phyloP scores from a whole-genome alignment of 208 protist genomes.

The Acanthamoeba culbertsoni region DNA sequence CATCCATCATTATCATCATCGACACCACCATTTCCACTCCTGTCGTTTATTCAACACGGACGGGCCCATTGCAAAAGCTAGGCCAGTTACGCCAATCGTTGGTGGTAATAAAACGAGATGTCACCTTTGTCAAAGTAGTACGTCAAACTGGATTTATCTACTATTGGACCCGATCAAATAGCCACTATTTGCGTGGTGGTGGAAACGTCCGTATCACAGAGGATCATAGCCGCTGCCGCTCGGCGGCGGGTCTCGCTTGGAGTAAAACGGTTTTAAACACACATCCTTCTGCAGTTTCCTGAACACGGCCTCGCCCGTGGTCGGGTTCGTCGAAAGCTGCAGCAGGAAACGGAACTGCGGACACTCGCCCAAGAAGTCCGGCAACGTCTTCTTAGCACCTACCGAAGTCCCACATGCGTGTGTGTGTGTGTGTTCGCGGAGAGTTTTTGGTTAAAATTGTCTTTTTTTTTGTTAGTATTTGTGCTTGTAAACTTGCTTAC shows the following conservation, averaged over 20 bases:
- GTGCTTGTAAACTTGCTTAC: not conserved
- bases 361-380: constrained; percentile 55
- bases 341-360: constrained; percentile 57
- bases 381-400: constrained; percentile 45
- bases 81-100: no score
- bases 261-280: constrained; percentile 59
- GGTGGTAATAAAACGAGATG: no score
- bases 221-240: constrained; percentile 58
- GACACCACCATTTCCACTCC: no score
- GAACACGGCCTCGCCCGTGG: constrained; percentile 52
- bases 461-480: not conserved
- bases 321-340: constrained; percentile 54
- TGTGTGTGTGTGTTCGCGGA: not conserved
- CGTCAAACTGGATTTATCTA: no score
- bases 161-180: no score
- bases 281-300: constrained; percentile 55
- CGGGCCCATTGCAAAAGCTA: no score
- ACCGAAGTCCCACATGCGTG: not conserved
- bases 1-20: no score
- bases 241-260: constrained; percentile 47
- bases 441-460: no score
- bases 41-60: no score
- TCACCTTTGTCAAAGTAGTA: no score
- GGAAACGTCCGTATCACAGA: no score
- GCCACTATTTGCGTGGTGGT: no score